Base-by-base conservation (phyloP, 2,329 filamentous ascomycete species). In the Aspergillus sp. region DNA sequence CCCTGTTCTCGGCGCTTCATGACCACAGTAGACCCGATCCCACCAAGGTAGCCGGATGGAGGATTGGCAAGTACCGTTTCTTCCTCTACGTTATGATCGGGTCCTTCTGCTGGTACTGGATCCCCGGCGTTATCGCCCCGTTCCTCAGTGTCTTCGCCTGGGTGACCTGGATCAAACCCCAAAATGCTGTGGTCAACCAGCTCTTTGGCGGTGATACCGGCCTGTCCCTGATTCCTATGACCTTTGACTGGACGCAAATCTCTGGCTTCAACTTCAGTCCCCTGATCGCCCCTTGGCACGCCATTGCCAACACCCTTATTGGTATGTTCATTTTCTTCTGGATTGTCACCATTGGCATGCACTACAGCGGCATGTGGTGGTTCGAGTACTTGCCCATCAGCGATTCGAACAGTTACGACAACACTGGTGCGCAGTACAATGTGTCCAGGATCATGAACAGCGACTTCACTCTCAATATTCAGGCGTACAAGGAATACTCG, bases 191-290 rank as follows among this genome's bases (percentile, higher is more conserved):
- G 8, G 75, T 92, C 41, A 92, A 92, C 65, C 89, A 92, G 71
- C 70, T 92, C 1, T 92, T 92, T 66, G 90, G 90, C 2, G 88
- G 87, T 1, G 81, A 80, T 52, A 88, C 86, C 0, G 89, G 90
- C 0, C 64, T 92, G 3, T 89, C 86, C 0, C 69, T 92, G 27
- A 76, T 91, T 6, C 89, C 89, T 1, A 85, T 92, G 32, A 91
- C 88, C 0, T 90, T 92, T 69, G 89, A 92, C 77, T 91, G 89
- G 88, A 88, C 87, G 5, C 87, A 90, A 66, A 83, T 91, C 55
- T 82, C 87, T 3, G 89, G 88, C 50, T 91, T 85, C 62, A 80
- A 89, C 54, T 84, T 85, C 30, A 89, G 86, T 8, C 89, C 88
- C 19, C 75, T 91, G 39, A 88, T 90, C 53, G 84, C 88, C 2